These are phyloP conservation scores for Cystofilobasidium capitatum DNA, from an alignment of 768 basidiomycete species.

Conservation along the genomic window DNA sequence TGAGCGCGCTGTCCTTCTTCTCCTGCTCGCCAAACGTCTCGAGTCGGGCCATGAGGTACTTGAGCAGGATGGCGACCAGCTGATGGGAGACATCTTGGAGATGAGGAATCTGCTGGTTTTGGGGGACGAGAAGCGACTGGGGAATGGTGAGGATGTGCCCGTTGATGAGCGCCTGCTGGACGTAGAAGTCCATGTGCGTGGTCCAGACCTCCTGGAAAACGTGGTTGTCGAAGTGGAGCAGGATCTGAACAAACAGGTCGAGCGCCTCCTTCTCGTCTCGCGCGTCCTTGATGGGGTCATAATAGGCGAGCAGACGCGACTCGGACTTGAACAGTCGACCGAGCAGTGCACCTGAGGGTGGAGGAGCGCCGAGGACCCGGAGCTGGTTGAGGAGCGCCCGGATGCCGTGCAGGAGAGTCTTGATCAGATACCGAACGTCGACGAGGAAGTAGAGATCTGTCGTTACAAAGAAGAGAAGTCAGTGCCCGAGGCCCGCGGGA, in stretches of 20 bases:
- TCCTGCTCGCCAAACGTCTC: constrained; percentile 67
- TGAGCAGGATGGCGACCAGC: constrained; percentile 77
- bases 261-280: constrained; percentile 66
- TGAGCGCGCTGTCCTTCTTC: constrained; percentile 67
- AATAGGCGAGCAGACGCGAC: constrained; percentile 70
- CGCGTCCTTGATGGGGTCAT: constrained; percentile 44
- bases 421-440: constrained; percentile 75
- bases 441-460: constrained; percentile 17
- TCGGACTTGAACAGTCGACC: constrained; percentile 74
- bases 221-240: constrained; percentile 52
- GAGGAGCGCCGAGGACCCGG: constrained; percentile 66
- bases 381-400: constrained; percentile 66
- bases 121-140: constrained; percentile 57
- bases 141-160: constrained; percentile 72
- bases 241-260: constrained; percentile 70
- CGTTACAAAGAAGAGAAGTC: neutral
- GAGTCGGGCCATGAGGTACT: constrained; percentile 71
- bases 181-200: constrained; percentile 81
- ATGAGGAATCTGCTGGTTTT: constrained; percentile 7
- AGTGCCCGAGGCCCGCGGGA: no score
- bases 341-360: constrained; percentile 76
- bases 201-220: constrained; percentile 97
- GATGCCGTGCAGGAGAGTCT: constrained; percentile 79
- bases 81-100: constrained; percentile 61
- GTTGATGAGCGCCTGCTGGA: constrained; percentile 65